Conservation (phyloP, 306 rosid species). For the Cucurbita moschata region DNA sequence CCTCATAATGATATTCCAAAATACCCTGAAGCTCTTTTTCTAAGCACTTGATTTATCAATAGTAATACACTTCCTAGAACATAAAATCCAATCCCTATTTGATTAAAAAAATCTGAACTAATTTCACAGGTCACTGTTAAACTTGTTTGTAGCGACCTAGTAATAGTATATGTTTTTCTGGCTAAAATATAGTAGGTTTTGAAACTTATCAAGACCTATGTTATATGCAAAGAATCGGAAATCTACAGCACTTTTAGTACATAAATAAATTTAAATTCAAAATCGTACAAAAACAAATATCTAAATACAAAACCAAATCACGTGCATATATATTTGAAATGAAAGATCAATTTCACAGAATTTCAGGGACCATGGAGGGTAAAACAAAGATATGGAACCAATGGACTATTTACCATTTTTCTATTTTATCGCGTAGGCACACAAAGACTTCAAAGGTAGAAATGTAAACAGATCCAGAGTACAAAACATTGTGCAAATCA, state of each 20-base stretch:
- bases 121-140: not conserved
- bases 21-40: too few species aligned
- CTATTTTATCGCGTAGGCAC: not conserved
- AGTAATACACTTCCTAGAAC: too few species aligned
- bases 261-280: not conserved
- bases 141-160: not conserved
- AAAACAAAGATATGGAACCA: not conserved
- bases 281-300: not conserved
- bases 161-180: not conserved
- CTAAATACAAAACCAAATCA: conserved; percentile 4
- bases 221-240: not conserved
- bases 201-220: not conserved
- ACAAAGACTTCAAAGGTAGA: not conserved
- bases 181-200: not conserved
- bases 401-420: not conserved
- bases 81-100: too few species aligned
- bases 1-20: too few species aligned
- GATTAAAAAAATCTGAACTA: not conserved
- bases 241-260: not conserved
- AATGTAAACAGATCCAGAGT: not conserved
- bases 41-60: too few species aligned
- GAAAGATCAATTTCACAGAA: not conserved
- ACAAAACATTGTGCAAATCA: not conserved
- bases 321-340: not conserved
- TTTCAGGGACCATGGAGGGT: not conserved